phyloP scores from a whole-genome alignment of 2,329 filamentous ascomycete species.

The Cladophialophora immunda region DNA sequence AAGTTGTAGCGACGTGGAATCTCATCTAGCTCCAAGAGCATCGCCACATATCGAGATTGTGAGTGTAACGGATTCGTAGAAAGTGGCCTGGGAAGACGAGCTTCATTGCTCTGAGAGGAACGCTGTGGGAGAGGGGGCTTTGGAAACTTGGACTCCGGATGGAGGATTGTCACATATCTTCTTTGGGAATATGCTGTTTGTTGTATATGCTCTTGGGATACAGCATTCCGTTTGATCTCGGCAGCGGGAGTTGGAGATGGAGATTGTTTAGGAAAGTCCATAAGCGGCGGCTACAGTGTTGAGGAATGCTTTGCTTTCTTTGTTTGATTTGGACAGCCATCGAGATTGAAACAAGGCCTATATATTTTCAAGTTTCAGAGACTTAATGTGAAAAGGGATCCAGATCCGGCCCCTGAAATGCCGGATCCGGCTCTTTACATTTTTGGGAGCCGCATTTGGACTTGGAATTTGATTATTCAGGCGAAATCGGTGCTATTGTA shows the following conservation, averaged over 20 bases:
- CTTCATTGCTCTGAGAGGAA: constrained; percentile 6
- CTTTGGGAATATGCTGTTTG: neutral
- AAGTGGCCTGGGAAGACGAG: constrained; percentile 15
- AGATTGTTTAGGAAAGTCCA: constrained; percentile 16
- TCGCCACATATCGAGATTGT: constrained; percentile 21
- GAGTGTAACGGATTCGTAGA: constrained; percentile 11
- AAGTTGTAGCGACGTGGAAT: constrained; percentile 47
- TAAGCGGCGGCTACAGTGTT: no score
- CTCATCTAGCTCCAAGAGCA: constrained; percentile 9
- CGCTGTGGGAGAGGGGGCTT: constrained; percentile 1
- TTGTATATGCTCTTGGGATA: constrained; percentile 8
- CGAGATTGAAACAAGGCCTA: no score
- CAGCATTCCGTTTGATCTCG: constrained; percentile 8
- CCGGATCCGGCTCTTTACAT: no score
- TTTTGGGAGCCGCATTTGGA: no score
- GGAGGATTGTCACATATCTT: constrained; percentile 16
- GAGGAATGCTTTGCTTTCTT: no score
- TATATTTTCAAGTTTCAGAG: no score
- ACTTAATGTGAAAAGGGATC: no score
- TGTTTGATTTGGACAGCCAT: no score
- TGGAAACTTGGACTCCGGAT: constrained; percentile 13
- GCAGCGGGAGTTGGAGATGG: constrained; percentile 9
- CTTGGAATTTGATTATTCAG: no score
- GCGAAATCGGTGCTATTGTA: no score
- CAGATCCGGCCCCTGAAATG: no score